Evolutionary conservation across 768 basidiomycete genomes (phyloP).

Genomic region (Cubamyces lactineus): DNA sequence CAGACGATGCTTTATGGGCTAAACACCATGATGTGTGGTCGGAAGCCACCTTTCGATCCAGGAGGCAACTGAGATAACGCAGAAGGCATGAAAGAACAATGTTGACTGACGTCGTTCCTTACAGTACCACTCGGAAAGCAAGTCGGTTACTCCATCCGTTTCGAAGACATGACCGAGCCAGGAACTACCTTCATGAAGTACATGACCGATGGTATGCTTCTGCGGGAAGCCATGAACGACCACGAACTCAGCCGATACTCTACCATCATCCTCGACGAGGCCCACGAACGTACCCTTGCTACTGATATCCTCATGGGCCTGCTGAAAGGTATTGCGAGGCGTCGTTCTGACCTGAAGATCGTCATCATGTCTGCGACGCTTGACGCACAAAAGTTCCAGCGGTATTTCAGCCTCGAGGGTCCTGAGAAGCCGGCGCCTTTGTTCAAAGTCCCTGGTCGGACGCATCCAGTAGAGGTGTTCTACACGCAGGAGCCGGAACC

Average conservation of each 20-base stretch:
- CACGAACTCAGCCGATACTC: slow-evolving; percentile 87
- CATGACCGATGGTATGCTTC: slow-evolving; percentile 99
- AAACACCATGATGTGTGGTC: too few species aligned
- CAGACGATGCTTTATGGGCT: too few species aligned
- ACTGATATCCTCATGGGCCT: slow-evolving; percentile 99
- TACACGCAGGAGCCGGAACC: slow-evolving; percentile 92
- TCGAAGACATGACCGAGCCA: slow-evolving; percentile 93
- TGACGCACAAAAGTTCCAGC: slow-evolving; percentile 95
- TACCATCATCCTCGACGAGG: slow-evolving; percentile 98
- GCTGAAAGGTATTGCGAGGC: slow-evolving; percentile 80
- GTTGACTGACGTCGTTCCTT: neutral
- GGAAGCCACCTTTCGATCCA: too few species aligned
- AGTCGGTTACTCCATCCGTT: slow-evolving; percentile 97
- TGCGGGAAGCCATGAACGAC: slow-evolving; percentile 99
- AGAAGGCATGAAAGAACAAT: too few species aligned
- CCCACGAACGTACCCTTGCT: slow-evolving; percentile 96
- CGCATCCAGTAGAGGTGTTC: slow-evolving; percentile 95
- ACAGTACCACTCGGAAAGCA: slow-evolving; percentile 89
- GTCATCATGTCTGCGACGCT: slow-evolving; percentile 99
- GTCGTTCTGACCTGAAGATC: slow-evolving; percentile 88
- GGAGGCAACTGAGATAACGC: too few species aligned
- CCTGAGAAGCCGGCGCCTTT: slow-evolving; percentile 29
- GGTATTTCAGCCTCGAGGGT: slow-evolving; percentile 67
- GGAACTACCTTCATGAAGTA: slow-evolving; percentile 97
- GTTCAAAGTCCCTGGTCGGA: slow-evolving; percentile 36